Evolutionary conservation across 2,329 filamentous ascomycete genomes (phyloP), one percentile per base, ranked within the genome.

Genomic region (Aphanoascus verrucosus): DNA sequence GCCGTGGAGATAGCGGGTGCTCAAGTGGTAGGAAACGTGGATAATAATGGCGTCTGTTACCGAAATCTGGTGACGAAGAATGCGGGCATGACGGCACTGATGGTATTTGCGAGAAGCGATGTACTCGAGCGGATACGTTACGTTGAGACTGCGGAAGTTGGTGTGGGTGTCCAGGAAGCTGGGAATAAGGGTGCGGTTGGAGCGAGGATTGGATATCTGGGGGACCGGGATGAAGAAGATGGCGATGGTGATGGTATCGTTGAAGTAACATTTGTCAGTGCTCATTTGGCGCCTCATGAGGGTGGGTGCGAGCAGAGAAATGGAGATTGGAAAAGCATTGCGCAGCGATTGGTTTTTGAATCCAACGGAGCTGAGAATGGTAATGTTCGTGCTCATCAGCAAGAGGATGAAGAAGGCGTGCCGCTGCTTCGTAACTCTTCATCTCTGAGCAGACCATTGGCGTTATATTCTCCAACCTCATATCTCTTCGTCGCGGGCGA

Each of bases 111-210:
- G 17, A 81, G 81, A 54, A 76, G 84, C 2, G 71, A 76, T 42
- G 62, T 79, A 41, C 74, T 78, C 0, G 69, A 76, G 7, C 74
- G 77, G 20, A 73, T 96, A 49, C 72, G 73, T 51, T 74, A 79
- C 62, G 72, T 93, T n/a, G 79, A 88, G 59, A 83, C 81, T n/a
- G 88, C 85, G 1, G 86, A 86, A 51, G 84, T 89, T 1, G 90
- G 93, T 0, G 85, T 96, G 47, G 93, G 93, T 0, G 69, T 89
- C 0, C 84, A 83, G 55, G 85, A 91, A 48, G 93, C 95, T 85
- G 93, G 89, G 14, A 96, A 96, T 69, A 98, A 98, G 70, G 93
- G 91, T 31, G 91, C 89, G 2, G 85, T 94, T 0, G 93, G 85
- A 0, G 76, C 91, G 56, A 78, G 89, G 34, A 69, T 93, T 42